Percentiles rank a stretch among this genome's conserved stretches.
Evolutionary conservation across 305 asterid genomes (phyloP).

Genomic region (Fraxinus floribunda): DNA sequence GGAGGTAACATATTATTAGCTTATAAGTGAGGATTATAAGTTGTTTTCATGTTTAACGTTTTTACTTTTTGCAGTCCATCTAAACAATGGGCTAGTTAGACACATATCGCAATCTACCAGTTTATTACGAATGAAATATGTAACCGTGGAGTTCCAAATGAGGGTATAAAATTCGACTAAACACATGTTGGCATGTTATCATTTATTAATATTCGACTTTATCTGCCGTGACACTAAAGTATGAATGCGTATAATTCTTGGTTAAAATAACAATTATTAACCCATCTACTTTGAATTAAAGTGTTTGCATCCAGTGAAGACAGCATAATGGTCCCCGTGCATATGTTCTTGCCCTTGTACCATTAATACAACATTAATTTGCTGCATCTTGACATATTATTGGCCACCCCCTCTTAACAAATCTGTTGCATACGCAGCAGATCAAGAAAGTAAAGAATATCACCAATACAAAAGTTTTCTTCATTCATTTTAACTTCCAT

Average conservation of each 20-base stretch:
- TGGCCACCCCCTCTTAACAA: slow-evolving; percentile 46
- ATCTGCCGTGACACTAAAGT: neutral
- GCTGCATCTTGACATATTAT: slow-evolving; percentile 14
- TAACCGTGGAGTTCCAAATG: too few species aligned
- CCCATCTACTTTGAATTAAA: slow-evolving; percentile 37
- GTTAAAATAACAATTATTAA: slow-evolving; percentile 13
- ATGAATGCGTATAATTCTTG: neutral
- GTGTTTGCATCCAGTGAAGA: slow-evolving; percentile 35
- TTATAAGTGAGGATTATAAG: neutral
- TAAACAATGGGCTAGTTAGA: neutral
- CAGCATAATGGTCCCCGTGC: slow-evolving; percentile 43
- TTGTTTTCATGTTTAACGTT: neutral
- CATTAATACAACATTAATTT: slow-evolving; percentile 17
- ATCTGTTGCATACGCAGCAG: slow-evolving; percentile 30
- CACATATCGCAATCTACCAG: neutral
- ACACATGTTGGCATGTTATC: neutral
- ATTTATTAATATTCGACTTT: neutral
- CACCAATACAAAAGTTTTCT: neutral
- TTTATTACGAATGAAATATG: neutral
- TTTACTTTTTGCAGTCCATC: neutral
- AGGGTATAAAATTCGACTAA: neutral
- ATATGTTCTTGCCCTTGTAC: slow-evolving; percentile 1
- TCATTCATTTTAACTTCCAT: neutral
- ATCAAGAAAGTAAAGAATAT: slow-evolving; percentile 23
- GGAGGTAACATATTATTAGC: neutral